A percentile compares a stretch with the other conserved stretches of the same genome.
Conservation (phyloP, 148 eudicot species). For the Heliamphora exappendiculata region DNA sequence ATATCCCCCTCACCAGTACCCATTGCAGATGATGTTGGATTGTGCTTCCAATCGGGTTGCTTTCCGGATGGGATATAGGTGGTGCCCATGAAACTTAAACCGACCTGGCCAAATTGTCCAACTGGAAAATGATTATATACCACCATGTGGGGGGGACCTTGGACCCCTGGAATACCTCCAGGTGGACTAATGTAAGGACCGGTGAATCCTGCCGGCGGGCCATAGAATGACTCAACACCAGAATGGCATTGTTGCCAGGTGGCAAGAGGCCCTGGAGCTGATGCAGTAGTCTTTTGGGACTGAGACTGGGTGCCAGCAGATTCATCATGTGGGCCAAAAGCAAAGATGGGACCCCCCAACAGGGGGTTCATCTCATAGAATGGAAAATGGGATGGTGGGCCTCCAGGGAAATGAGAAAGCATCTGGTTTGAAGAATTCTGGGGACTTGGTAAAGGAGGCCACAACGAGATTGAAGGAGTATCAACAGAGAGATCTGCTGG, state of each 20-base stretch:
- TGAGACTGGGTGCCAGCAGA: slow-evolving; percentile 59
- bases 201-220: slow-evolving; percentile 70
- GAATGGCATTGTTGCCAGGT: slow-evolving; percentile 84
- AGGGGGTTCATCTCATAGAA: slow-evolving; percentile 86
- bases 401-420: slow-evolving; percentile 72
- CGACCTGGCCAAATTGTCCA: slow-evolving; percentile 93
- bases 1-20: slow-evolving; percentile 52
- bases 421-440: slow-evolving; percentile 64
- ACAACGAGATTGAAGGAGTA: slow-evolving; percentile 73
- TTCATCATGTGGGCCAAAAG: slow-evolving; percentile 73
- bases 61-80: slow-evolving; percentile 88
- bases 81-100: slow-evolving; percentile 91
- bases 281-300: slow-evolving; percentile 42
- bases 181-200: slow-evolving; percentile 83
- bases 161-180: slow-evolving; percentile 81
- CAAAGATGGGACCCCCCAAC: slow-evolving; percentile 78
- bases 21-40: slow-evolving; percentile 36
- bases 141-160: slow-evolving; percentile 90
- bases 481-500: slow-evolving; percentile 98
- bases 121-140: slow-evolving; percentile 96
- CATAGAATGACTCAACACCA: slow-evolving; percentile 76
- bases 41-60: slow-evolving; percentile 94
- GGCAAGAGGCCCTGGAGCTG: slow-evolving; percentile 59
- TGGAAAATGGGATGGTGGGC: slow-evolving; percentile 75
- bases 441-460: slow-evolving; percentile 95